phyloP scores from a whole-genome alignment of 163 green algal species.

The Volvox carteri region DNA sequence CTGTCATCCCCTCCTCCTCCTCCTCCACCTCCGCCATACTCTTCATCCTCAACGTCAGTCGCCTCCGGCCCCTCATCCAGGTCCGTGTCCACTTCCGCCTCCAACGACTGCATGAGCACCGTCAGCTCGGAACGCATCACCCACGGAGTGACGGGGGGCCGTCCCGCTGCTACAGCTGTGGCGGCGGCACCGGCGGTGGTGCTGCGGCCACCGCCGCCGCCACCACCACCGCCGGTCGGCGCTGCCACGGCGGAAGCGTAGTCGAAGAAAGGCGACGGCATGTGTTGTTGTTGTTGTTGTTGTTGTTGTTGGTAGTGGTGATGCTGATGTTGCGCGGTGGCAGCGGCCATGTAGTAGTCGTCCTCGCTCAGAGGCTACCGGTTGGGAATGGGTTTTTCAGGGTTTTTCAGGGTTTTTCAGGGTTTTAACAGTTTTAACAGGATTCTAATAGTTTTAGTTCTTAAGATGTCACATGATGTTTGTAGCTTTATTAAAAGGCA shows the following conservation, averaged over 20 bases:
- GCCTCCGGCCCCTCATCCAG: constrained; percentile 50
- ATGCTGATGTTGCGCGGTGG: not conserved
- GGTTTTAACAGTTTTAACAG: no score
- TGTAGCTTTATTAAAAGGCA: no score
- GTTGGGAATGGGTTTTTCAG: no score
- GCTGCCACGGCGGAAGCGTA: not conserved
- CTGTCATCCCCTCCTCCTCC: not conserved
- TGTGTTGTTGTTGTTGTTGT: not conserved
- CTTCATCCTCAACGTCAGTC: constrained; percentile 46
- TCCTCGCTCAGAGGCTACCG: constrained; percentile 7
- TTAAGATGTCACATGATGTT: no score
- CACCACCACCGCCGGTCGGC: not conserved
- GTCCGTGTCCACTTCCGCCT: constrained; percentile 53
- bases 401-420: no score
- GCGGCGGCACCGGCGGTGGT: constrained; percentile 1
- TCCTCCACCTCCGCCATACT: no score
- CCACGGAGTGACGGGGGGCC: not conserved
- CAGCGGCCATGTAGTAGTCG: constrained; percentile 34
- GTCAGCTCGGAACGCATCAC: constrained; percentile 39
- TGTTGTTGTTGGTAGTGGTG: not conserved
- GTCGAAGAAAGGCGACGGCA: constrained; percentile 35
- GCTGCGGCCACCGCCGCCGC: not conserved
- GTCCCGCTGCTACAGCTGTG: not conserved
- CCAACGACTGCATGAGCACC: constrained; percentile 11
- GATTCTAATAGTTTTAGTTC: no score